phyloP scores from a whole-genome alignment of 176 grass and related monocot genomes.

The Avena insularis region DNA sequence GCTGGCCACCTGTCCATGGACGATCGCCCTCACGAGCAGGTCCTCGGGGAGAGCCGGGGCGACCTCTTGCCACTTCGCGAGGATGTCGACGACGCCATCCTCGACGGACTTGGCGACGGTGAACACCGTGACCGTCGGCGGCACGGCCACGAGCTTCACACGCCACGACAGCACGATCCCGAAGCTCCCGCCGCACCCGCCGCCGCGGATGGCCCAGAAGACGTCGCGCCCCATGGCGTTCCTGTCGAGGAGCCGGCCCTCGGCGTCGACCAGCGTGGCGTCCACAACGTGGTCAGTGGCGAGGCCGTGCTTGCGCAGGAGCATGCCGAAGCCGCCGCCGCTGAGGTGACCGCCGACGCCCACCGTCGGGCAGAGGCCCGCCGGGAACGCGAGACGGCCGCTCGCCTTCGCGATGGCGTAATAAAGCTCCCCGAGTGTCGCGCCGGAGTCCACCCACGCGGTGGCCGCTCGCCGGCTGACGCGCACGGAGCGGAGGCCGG shows the following conservation, averaged over 20 bases:
- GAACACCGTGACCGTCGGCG: background rate
- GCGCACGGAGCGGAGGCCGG: too few relatives aligned
- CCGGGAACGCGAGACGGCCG: slow-evolving; percentile 37
- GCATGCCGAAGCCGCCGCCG: slow-evolving; percentile 5
- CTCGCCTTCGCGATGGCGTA: slow-evolving; percentile 43
- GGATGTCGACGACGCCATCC: background rate
- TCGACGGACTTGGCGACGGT: background rate
- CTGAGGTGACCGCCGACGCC: slow-evolving; percentile 35
- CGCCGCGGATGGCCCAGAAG: slow-evolving; percentile 11
- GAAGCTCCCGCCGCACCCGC: background rate
- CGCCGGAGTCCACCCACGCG: slow-evolving; percentile 57
- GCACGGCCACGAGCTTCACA: background rate
- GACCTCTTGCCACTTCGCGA: background rate
- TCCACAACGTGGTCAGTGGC: background rate
- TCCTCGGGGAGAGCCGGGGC: background rate
- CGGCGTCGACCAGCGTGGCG: background rate
- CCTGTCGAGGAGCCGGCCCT: background rate
- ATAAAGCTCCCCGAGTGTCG: slow-evolving; percentile 52
- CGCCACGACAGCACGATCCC: background rate
- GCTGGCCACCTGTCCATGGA: background rate
- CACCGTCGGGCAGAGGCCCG: slow-evolving; percentile 49
- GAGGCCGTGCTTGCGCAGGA: background rate
- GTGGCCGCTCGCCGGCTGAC: too few relatives aligned
- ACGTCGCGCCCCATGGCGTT: background rate
- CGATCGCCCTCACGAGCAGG: background rate